Conservation (phyloP, 768 basidiomycete species). For the Jaapia argillacea region DNA sequence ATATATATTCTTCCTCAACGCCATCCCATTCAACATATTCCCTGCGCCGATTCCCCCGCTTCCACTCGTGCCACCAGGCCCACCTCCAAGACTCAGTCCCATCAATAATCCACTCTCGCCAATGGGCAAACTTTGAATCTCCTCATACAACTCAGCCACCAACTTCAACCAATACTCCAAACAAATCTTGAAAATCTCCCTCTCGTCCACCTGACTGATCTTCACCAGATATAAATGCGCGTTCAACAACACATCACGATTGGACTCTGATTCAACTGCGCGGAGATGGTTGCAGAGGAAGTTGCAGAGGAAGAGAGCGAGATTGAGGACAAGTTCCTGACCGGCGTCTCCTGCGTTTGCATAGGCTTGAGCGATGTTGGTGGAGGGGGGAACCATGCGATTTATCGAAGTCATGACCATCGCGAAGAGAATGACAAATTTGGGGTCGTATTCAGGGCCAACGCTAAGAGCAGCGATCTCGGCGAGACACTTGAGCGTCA, state of each 20-base stretch:
- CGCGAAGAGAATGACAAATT: conserved; percentile 95
- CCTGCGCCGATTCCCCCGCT: conserved; percentile 45
- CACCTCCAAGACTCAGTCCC: conserved; percentile 77
- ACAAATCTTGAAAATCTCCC: conserved; percentile 99
- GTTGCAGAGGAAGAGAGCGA: conserved; percentile 95
- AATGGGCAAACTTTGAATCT: conserved; percentile 87
- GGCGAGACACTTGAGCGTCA: conserved; percentile 92
- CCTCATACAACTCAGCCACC: conserved; percentile 93
- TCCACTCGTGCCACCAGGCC: too few relatives aligned
- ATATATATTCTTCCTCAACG: conserved; percentile 89
- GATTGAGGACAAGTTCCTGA: conserved; percentile 94
- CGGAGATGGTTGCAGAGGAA: conserved; percentile 91
- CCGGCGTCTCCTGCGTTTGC: conserved; percentile 82
- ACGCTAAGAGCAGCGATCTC: conserved; percentile 94
- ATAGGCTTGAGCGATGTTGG: conserved; percentile 91
- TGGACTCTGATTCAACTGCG: conserved; percentile 84
- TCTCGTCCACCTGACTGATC: conserved; percentile 94
- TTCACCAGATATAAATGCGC: conserved; percentile 98
- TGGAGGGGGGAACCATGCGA: conserved; percentile 92
- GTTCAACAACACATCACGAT: conserved; percentile 90
- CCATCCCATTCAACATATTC: conserved; percentile 67
- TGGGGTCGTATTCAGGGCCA: conserved; percentile 93
- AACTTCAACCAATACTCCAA: conserved; percentile 97
- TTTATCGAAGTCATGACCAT: conserved; percentile 98
- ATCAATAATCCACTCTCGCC: conserved; percentile 82